phyloP scores from a whole-genome alignment of 148 eudicot genomes.

The Diospyros lotus region DNA sequence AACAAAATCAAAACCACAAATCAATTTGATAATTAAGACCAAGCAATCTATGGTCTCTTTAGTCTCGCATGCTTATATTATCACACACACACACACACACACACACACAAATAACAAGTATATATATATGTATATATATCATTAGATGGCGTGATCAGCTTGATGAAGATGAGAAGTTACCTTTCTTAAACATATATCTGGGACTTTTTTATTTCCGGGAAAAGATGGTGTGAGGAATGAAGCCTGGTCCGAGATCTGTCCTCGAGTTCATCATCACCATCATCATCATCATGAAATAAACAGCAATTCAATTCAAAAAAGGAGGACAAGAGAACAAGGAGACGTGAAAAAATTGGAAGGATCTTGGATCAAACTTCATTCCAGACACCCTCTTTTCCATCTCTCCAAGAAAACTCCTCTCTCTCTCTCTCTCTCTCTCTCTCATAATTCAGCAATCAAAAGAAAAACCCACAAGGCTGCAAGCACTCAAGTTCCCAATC shows the following conservation, averaged over 20 bases:
- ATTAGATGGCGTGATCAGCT: no score
- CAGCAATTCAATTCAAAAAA: no score
- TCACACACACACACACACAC: no score
- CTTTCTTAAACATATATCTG: no score
- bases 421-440: constrained; percentile 9
- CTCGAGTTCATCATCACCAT: background rate
- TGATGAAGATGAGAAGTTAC: no score
- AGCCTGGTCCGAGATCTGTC: constrained; percentile 73
- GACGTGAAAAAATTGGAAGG: background rate
- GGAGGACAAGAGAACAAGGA: background rate
- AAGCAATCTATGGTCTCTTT: no score
- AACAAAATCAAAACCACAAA: no score
- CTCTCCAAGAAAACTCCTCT: constrained; percentile 16
- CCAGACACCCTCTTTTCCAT: constrained; percentile 29
- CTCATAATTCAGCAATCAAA: constrained; percentile 23
- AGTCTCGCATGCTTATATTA: no score
- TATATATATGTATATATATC: no score
- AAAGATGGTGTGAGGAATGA: constrained; percentile 52
- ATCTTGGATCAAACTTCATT: constrained; percentile 60
- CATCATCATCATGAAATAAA: no score
- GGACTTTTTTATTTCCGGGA: constrained; percentile 1
- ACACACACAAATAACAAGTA: no score
- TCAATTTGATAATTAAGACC: no score
- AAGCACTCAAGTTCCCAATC: background rate
- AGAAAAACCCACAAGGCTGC: constrained; percentile 12